Evolutionary conservation across 1,284 basidiomycete genomes (phyloP).

Genomic region (Taiwanofungus camphoratus): DNA sequence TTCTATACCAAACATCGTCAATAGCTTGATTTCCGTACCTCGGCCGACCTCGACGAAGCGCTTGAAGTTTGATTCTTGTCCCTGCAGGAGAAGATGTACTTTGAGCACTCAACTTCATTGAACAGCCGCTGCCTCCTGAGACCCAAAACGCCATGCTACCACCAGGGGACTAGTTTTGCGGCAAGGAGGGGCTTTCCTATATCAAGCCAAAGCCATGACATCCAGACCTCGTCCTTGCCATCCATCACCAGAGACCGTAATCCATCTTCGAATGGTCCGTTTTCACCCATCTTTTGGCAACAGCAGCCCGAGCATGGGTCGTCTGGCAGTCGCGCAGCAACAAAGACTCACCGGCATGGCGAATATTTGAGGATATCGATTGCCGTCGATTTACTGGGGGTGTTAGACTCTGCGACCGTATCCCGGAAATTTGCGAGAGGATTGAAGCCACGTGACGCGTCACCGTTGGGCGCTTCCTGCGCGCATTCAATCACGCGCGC

Average conservation of each 20-base stretch:
- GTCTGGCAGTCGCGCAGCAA: constrained; percentile 7
- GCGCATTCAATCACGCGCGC: too few relatives aligned
- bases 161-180: constrained; percentile 3
- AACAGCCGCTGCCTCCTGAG: not conserved
- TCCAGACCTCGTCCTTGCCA: constrained; percentile 18
- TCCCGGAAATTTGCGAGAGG: constrained; percentile 9
- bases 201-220: not conserved
- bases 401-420: constrained; percentile 3
- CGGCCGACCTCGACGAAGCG: constrained; percentile 98
- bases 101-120: constrained; percentile 3
- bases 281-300: constrained; percentile 2
- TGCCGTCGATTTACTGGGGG: constrained; percentile 15
- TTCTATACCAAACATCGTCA: not conserved
- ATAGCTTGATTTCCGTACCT: constrained; percentile 37
- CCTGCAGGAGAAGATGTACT: constrained; percentile 17
- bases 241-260: constrained; percentile 26
- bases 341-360: constrained; percentile 25
- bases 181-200: not conserved
- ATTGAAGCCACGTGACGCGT: not conserved
- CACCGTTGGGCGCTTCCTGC: too few relatives aligned
- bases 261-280: constrained; percentile 19
- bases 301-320: constrained; percentile 3
- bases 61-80: constrained; percentile 82
- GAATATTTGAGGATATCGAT: constrained; percentile 24
- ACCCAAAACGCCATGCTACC: constrained; percentile 9